Evolutionary conservation across 1,139 yeast genomes (phyloP).

Genomic region (Pichia inconspicua): DNA sequence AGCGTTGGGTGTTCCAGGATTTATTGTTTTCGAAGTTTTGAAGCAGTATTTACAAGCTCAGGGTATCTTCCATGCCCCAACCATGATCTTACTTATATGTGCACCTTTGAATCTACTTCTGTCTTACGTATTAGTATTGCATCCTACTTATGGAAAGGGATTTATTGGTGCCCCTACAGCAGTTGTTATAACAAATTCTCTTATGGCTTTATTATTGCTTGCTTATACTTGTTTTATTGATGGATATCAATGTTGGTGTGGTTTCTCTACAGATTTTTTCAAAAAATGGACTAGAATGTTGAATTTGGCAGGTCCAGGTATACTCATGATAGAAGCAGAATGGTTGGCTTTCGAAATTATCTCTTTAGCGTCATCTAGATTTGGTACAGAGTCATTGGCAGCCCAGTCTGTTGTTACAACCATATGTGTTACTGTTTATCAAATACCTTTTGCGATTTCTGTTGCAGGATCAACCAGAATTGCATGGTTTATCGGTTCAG

Average conservation of each 20-base stretch:
- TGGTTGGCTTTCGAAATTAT: conserved; percentile 64
- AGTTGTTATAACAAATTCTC: conserved; percentile 62
- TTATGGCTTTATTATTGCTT: conserved; percentile 48
- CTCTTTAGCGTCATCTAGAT: conserved; percentile 52
- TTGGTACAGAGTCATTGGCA: conserved; percentile 61
- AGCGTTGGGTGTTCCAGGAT: conserved; percentile 63
- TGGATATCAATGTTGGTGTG: conserved; percentile 54
- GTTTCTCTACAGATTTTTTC: conserved; percentile 36
- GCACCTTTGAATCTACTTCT: conserved; percentile 64
- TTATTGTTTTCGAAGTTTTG: conserved; percentile 61
- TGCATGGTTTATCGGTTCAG: conserved; percentile 74
- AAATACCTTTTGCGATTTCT: conserved; percentile 66
- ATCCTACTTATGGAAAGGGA: conserved; percentile 49
- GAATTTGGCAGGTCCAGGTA: conserved; percentile 51
- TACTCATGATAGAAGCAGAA: conserved; percentile 59
- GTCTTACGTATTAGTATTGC: conserved; percentile 62
- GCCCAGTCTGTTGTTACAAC: conserved; percentile 70
- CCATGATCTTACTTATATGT: conserved; percentile 56
- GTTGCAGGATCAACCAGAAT: conserved; percentile 71
- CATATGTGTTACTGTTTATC: conserved; percentile 60
- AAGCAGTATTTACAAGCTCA: conserved; percentile 71
- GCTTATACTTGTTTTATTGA: conserved; percentile 40
- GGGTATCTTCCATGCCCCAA: conserved; percentile 73
- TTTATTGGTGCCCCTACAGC: conserved; percentile 72
- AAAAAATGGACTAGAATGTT: conserved; percentile 47